Evolutionary conservation across 352 stramenopile species (phyloP).

Genomic region (Phytophthora agathidicida): DNA sequence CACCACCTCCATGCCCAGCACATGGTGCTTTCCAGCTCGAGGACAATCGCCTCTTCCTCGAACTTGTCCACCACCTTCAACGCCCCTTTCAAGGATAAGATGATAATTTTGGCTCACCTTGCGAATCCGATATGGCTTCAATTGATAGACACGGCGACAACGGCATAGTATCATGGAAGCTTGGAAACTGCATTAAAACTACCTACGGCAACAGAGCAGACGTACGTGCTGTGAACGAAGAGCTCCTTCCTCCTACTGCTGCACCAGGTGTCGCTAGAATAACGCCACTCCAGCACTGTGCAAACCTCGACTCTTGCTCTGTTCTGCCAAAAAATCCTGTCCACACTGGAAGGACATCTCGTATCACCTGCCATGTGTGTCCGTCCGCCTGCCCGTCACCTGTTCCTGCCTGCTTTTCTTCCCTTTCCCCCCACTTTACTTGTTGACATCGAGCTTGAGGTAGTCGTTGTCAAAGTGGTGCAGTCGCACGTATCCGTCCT

Average conservation of each 20-base stretch:
- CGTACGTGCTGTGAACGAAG: conserved; percentile 16
- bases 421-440: conserved; percentile 12
- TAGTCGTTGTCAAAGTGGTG: conserved; percentile 99
- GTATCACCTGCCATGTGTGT: background rate
- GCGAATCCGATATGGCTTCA: conserved; percentile 28
- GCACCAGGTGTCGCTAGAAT: too few species aligned
- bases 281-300: too few species aligned
- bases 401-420: conserved; percentile 8
- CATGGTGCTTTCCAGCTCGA: conserved; percentile 8
- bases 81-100: conserved; percentile 11
- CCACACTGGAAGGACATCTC: too few species aligned
- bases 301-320: too few species aligned
- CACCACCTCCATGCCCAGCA: conserved; percentile 7
- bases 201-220: conserved; percentile 34
- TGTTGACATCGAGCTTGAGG: conserved; percentile 74
- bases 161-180: too few species aligned
- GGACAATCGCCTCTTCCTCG: conserved; percentile 14
- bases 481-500: conserved; percentile 98
- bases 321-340: conserved; percentile 9
- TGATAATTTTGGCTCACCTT: conserved; percentile 38
- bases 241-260: conserved; percentile 20
- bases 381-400: conserved; percentile 3
- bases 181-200: conserved; percentile 42
- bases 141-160: background rate
- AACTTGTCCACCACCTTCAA: conserved; percentile 8